Evolutionary conservation across 2,329 filamentous ascomycete species (phyloP), one percentile per base, ranked within the genome.

Genomic region (Dactylella cylindrospora): DNA sequence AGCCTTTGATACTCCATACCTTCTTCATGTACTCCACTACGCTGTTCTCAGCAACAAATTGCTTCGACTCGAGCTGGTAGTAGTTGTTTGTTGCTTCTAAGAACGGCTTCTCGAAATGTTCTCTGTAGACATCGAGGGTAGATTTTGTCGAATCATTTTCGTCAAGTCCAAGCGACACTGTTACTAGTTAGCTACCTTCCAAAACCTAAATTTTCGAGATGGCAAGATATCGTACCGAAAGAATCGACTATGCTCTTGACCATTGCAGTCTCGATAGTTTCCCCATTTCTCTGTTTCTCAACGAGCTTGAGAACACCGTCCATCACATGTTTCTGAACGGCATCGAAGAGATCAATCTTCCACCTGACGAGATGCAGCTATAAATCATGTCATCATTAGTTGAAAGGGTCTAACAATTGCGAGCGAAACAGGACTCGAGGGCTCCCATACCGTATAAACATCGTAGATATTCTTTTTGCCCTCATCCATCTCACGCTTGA

Each of bases 1-100:
- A 9, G 12, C n/a, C n/a, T 29, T n/a, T 8, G 32, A 15, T 6
- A 44, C 3, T 41, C 46, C 52, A 13, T 28, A 66, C 67, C 80
- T 98, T 98, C 79, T 97, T 97, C 93, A 98, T 97, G 75, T 97
- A 98, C 71, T 98, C 93, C 26, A 98, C 90, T 3, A 98, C 90
- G 66, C 87, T 95, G 72, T 98, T 98, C 73, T 97, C 91, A 8
- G 90, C 88, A 26, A 98, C 83, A 71, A 98, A 98, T 66, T 90
- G 86, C 69, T 89, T 88, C 15, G 93, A 97, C 73, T 98, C 94
- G 38, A 86, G 84, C 68, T 89, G 80, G 73, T 98, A 98, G 75
- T 95, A 98, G 23, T 79, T 76, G 68, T 81, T 83, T 7, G 93
- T 98, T 2, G 90, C 88, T 4, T 80, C 79, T 46, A 98, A 80